Base-by-base conservation (phyloP, 345 rosid genomes). In the Anastatica hierochuntica region DNA sequence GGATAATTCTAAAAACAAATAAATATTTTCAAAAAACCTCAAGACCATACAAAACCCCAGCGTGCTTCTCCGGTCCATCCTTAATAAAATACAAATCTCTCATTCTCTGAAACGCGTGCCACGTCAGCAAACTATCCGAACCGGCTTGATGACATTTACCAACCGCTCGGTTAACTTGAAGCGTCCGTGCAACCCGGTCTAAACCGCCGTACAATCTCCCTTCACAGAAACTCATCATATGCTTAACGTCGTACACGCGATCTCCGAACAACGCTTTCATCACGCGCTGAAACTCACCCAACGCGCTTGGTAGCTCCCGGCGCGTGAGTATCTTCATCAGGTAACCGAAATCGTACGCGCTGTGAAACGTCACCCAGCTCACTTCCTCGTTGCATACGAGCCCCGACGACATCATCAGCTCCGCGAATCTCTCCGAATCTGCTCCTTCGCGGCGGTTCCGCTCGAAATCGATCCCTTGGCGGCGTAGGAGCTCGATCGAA, bases 91-190 rank as follows among this genome's bases (percentile, higher is more conserved):
- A 82, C 52, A 76, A 71, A 14, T 83, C 94, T 58, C 81, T 82
- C 59, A 90, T 84, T 72, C 74, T 86, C 71, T 74, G 73, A 66
- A 79, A 90, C 17, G 90, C 94, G 17, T 86, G 94, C 81, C 95
- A 78, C 37, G 95, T 86, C 81, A 90, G 67, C 79, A 90, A 53
- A 17, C 94, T 86, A 74, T 90, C 97, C 2, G 97, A 90, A 26
- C 97, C 95, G 59, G 95, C 97, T 43, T 90, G 97, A 57, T 86
- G 97, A 46, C 94, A 86, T 69, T 82, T 86, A 42, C 97, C 97
- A 4, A 80, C 79, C 47, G 60, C 77, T 67, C 97, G 83, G 67
- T 76, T 72, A 53, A 86, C 74, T 2, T 77, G 81, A 43, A 90
- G 67, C 1, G 73, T 58, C 63, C 68, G 64, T 6, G 90, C 89